Evolutionary conservation across 306 rosid genomes (phyloP).

Genomic region (Hippophae rhamnoides): DNA sequence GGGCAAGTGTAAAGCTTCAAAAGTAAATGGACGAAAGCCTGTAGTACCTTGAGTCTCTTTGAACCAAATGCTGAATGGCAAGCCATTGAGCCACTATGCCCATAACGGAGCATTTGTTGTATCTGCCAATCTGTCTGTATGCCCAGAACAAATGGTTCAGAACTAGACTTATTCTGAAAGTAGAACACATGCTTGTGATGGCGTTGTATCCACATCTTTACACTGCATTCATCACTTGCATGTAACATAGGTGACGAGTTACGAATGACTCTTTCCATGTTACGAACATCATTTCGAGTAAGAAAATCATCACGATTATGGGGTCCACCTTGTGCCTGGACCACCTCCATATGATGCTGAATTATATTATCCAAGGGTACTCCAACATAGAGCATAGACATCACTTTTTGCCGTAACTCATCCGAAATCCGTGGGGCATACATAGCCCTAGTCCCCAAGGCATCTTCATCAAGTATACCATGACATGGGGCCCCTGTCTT

Average conservation of each 20-base stretch:
- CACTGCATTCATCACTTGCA: constrained; percentile 46
- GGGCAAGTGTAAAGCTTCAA: constrained; percentile 7
- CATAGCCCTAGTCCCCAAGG: constrained; percentile 85
- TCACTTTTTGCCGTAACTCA: constrained; percentile 72
- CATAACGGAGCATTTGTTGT: constrained; percentile 65
- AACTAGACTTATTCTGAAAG: constrained; percentile 40
- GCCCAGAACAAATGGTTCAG: constrained; percentile 54
- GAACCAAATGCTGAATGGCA: constrained; percentile 55
- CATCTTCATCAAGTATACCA: constrained; percentile 58
- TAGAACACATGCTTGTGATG: constrained; percentile 57
- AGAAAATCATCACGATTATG: constrained; percentile 70
- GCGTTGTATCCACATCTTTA: constrained; percentile 59
- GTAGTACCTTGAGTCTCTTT: constrained; percentile 57
- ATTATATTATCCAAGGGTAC: constrained; percentile 54
- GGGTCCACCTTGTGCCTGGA: constrained; percentile 65
- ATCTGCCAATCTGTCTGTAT: constrained; percentile 84
- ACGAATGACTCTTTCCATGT: constrained; percentile 65
- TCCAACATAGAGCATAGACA: constrained; percentile 64
- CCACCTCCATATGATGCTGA: constrained; percentile 53
- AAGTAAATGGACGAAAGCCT: constrained; percentile 3
- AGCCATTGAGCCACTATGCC: constrained; percentile 44
- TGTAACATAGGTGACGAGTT: constrained; percentile 47
- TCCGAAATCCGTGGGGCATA: constrained; percentile 76
- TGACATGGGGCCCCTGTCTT: constrained; percentile 72
- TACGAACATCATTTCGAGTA: constrained; percentile 68